Evolutionary conservation across 164 flowering plant genomes (phyloP).

Genomic region (Akebia trifoliata): DNA sequence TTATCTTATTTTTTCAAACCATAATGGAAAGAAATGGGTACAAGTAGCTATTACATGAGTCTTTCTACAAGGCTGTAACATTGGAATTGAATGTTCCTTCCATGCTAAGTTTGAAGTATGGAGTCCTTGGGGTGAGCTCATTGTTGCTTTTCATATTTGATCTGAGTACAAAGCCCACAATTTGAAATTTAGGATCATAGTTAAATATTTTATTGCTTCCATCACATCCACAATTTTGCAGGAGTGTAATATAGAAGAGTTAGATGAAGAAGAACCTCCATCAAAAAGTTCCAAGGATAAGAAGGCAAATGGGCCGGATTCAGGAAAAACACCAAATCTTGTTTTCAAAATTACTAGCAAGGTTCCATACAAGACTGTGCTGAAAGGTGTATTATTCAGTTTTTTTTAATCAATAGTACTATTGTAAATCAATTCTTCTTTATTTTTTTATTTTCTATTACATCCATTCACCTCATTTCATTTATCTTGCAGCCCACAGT

Average conservation of each 20-base stretch:
- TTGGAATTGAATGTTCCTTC: conserved; percentile 5
- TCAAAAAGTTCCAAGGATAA: conserved; percentile 88
- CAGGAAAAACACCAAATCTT: conserved; percentile 61
- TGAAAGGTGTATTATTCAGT: conserved; percentile 58
- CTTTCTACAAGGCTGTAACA: conserved; percentile 6
- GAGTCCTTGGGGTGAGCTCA: conserved; percentile 2
- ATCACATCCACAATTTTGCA: conserved; percentile 21
- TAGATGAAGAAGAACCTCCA: conserved; percentile 77
- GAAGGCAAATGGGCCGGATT: conserved; percentile 81
- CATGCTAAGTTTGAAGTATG: not conserved
- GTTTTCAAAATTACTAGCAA: conserved; percentile 78
- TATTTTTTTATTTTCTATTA: not conserved
- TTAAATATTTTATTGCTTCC: not conserved
- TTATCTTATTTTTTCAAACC: not conserved
- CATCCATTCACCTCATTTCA: not conserved
- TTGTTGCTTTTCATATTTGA: not conserved
- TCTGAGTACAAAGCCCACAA: not conserved
- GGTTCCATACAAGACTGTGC: conserved; percentile 87
- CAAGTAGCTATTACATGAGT: conserved; percentile 5
- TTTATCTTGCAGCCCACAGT: conserved; percentile 69
- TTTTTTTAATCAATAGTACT: not conserved
- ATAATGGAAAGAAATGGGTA: not conserved
- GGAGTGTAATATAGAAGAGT: conserved; percentile 89
- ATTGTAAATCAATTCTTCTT: not conserved
- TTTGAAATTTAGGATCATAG: not conserved